Evolutionary conservation across 495 filamentous ascomycete genomes (phyloP).

Genomic region (Cudoniella acicularis): DNA sequence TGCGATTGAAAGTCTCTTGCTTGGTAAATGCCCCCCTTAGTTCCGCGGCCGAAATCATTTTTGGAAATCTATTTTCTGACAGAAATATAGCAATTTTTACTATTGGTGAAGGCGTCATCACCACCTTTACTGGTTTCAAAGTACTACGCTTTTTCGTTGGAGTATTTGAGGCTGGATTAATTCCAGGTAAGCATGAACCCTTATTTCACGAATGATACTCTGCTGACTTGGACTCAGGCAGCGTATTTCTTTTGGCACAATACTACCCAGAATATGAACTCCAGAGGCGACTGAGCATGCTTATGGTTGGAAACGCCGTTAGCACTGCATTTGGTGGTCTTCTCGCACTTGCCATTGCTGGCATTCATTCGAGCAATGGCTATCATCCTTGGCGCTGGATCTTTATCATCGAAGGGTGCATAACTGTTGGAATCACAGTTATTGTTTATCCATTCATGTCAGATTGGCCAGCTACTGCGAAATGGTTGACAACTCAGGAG

Average conservation of each 20-base stretch:
- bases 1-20: slow-evolving; percentile 45
- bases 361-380: slow-evolving; percentile 28
- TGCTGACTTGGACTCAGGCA: slow-evolving; percentile 38
- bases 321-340: slow-evolving; percentile 58
- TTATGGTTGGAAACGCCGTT: slow-evolving; percentile 57
- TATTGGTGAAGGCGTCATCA: slow-evolving; percentile 51
- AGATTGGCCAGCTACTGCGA: slow-evolving; percentile 64
- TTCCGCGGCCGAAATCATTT: slow-evolving; percentile 43
- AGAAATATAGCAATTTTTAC: slow-evolving; percentile 61
- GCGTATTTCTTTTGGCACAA: slow-evolving; percentile 45
- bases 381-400: slow-evolving; percentile 32
- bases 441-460: slow-evolving; percentile 56
- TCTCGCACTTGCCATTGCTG: slow-evolving; percentile 50
- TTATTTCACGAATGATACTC: slow-evolving; percentile 36
- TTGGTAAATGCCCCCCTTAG: slow-evolving; percentile 47
- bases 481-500: slow-evolving; percentile 67
- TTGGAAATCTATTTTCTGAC: slow-evolving; percentile 59
- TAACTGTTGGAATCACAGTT: slow-evolving; percentile 49
- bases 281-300: slow-evolving; percentile 46
- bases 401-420: slow-evolving; percentile 23
- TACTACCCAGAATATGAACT: slow-evolving; percentile 53
- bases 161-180: slow-evolving; percentile 46
- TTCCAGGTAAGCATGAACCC: slow-evolving; percentile 27
- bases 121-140: slow-evolving; percentile 57
- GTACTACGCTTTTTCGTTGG: slow-evolving; percentile 68